Conservation (phyloP, 495 filamentous ascomycete species). For the Pyronema omphalodes region DNA sequence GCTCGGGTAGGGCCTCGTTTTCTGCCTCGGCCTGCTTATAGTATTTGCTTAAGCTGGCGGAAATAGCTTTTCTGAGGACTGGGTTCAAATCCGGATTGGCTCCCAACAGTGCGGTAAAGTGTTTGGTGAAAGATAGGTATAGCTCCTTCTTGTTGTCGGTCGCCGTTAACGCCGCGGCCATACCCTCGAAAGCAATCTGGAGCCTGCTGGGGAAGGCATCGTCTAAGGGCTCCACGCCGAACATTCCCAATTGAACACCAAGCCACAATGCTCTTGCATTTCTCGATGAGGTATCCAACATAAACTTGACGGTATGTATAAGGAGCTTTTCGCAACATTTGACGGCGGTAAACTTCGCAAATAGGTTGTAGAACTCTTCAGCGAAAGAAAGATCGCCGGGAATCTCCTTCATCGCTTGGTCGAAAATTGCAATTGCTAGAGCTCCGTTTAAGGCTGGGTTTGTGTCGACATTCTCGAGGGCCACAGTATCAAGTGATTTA, state of each 20-base stretch:
- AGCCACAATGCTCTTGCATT: constrained; percentile 45
- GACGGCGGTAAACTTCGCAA: constrained; percentile 44
- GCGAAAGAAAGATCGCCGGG: constrained; percentile 43
- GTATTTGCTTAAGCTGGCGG: constrained; percentile 9
- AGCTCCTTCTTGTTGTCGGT: constrained; percentile 31
- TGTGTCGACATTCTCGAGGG: constrained; percentile 44
- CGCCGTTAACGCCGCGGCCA: constrained; percentile 32
- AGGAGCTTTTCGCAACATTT: constrained; percentile 51
- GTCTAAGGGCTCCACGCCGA: constrained; percentile 43
- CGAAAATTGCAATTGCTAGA: constrained; percentile 83
- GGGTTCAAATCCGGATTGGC: constrained; percentile 40
- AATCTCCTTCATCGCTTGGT: constrained; percentile 64
- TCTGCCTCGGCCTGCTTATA: constrained; percentile 12
- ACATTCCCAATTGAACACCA: constrained; percentile 48
- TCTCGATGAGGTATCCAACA: constrained; percentile 39
- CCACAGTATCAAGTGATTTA: constrained; percentile 30
- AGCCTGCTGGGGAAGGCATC: constrained; percentile 57
- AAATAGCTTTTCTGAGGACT: constrained; percentile 41
- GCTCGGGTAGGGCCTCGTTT: neutral
- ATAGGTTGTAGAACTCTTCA: constrained; percentile 62
- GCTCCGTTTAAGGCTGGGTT: constrained; percentile 75
- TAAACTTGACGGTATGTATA: constrained; percentile 49
- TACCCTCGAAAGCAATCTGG: constrained; percentile 39
- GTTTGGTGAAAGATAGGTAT: constrained; percentile 36
- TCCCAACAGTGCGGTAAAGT: constrained; percentile 39